Evolutionary conservation across 2,329 filamentous ascomycete genomes (phyloP).

Genomic region (Cytospora chrysosperma): DNA sequence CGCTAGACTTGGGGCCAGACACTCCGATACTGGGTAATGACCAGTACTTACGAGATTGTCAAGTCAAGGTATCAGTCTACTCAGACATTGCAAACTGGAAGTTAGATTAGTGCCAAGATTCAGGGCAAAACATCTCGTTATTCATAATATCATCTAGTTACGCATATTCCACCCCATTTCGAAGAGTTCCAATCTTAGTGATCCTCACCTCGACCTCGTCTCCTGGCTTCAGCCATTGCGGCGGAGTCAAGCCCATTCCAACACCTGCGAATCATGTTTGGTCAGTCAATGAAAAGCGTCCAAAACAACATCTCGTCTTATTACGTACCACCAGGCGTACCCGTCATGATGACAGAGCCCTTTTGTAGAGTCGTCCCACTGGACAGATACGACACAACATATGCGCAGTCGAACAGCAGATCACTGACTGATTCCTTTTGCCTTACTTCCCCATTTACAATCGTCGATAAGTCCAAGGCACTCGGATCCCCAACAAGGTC

Average conservation of each 20-base stretch:
- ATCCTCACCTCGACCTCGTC: constrained; percentile 42
- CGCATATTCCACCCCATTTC: constrained; percentile 36
- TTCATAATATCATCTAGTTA: too few relatives aligned
- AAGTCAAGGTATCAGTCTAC: too few relatives aligned
- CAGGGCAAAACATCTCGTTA: too few relatives aligned
- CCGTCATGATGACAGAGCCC: constrained; percentile 47
- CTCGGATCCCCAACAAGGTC: constrained; percentile 43
- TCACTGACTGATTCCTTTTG: constrained; percentile 43
- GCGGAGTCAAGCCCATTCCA: constrained; percentile 43
- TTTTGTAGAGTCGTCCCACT: constrained; percentile 43
- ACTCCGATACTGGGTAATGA: too few relatives aligned
- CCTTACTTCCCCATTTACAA: constrained; percentile 46
- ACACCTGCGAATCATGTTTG: constrained; percentile 31
- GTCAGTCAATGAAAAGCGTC: not conserved
- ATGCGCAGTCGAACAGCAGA: constrained; percentile 44
- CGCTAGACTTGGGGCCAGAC: too few relatives aligned
- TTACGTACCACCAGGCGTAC: constrained; percentile 41
- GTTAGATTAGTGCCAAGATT: too few relatives aligned
- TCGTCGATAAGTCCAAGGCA: constrained; percentile 43
- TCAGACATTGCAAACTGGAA: too few relatives aligned
- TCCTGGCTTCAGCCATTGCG: constrained; percentile 38
- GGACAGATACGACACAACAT: constrained; percentile 39
- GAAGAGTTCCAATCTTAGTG: constrained; percentile 40
- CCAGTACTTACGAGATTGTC: too few relatives aligned
- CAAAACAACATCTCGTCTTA: not conserved